Base-by-base conservation (phyloP, 768 basidiomycete species). In the Myochromella boudieri region DNA sequence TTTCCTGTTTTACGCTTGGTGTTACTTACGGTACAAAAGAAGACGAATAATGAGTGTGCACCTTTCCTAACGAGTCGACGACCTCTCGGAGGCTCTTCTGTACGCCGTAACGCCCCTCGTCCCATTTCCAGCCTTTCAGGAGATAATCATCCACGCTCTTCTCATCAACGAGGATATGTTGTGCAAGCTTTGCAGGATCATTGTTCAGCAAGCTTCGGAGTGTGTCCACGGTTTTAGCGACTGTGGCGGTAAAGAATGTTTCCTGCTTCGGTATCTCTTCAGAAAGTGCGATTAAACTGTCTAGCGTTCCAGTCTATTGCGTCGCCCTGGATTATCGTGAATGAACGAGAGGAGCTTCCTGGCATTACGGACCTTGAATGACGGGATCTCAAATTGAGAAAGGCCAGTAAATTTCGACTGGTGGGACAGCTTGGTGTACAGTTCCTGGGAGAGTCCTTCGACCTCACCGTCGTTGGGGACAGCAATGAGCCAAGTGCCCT, bases 211-310 rank as follows among this genome's bases (percentile, higher is more conserved):
- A 77, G 55, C 87, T 91, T 39, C 94, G 86, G 44, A 98, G 77
- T 0, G 93, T 94, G 61, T 98, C 97, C 40, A 98, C 93, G 6
- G 85, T 84, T 74, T 95, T 97, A 37, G 92, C 91, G 51, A 95
- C 87, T 6, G 84, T 84, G 11, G 78, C 71, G 1, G 93, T 97
- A 71, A 97, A 95, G 74, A 80, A 84, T 29, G 76, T 61, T 58
- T 98, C 97, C 48, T 89, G 83, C 70, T 98, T 99, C 6, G 94
- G 91, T 31, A 98, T 77, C 38, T 89, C 85, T 60, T 98, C 97
- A 12, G 94, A 95, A 41, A 98, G 78, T 2, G 82, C 77, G 49
- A 99, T 81, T 44, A 99, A 81, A 15, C 82, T 76, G 54, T 95
- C 93, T 37, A 99, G 82, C 2, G 95, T 99, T 43, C 95, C 97